These are phyloP conservation scores for Blastobotrys attinorum DNA, from an alignment of 805 yeast genomes.

Conservation along the genomic window DNA sequence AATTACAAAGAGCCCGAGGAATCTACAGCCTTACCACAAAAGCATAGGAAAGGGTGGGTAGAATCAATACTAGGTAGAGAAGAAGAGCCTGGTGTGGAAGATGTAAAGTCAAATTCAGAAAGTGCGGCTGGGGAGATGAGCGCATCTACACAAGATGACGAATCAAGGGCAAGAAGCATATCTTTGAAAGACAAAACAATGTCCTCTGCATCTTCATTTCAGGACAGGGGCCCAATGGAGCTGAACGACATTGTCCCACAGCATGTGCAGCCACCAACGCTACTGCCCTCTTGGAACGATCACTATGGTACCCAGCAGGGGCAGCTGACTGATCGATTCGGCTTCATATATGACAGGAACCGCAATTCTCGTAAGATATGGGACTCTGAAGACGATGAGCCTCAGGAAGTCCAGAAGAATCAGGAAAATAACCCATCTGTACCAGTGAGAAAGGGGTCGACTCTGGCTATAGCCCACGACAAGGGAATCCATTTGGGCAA, in stretches of 20 bases:
- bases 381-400: background rate
- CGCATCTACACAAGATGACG: background rate
- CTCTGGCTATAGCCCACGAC: background rate
- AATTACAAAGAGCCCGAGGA: background rate
- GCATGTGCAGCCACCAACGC: constrained; percentile 29
- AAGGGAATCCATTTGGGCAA: background rate
- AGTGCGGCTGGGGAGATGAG: background rate
- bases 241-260: constrained; percentile 32
- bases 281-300: constrained; percentile 20
- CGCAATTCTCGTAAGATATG: background rate
- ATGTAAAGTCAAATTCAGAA: constrained; percentile 1
- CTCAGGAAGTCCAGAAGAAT: background rate
- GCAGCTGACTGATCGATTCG: constrained; percentile 39
- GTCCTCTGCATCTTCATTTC: constrained; percentile 4
- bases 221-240: constrained; percentile 35
- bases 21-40: background rate
- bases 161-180: background rate
- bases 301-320: constrained; percentile 18
- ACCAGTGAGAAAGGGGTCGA: background rate
- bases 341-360: constrained; percentile 37
- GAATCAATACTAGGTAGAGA: background rate
- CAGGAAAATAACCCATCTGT: background rate
- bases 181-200: background rate
- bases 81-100: background rate
- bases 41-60: constrained; percentile 1